Evolutionary conservation across 2,329 filamentous ascomycete species (phyloP).

Genomic region (Aspergillus sp.): DNA sequence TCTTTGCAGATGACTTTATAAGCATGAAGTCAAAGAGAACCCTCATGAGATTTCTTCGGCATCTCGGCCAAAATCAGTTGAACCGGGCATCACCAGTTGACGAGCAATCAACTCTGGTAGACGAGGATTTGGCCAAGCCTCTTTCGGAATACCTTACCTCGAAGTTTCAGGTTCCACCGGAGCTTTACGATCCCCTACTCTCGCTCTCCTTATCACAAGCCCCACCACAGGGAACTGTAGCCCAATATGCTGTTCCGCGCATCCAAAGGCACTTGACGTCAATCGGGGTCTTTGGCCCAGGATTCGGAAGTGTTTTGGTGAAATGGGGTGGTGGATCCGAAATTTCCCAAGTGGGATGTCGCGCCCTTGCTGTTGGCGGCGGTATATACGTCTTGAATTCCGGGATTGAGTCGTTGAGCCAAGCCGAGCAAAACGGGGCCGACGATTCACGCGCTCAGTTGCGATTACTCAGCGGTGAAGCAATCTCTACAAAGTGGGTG

Average conservation of each 20-base stretch:
- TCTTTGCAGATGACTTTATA: conserved; percentile 76
- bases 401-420: conserved; percentile 51
- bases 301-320: conserved; percentile 84
- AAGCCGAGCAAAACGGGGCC: conserved; percentile 10
- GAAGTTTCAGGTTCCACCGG: conserved; percentile 66
- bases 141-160: conserved; percentile 48
- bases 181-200: conserved; percentile 63
- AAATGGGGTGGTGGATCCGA: conserved; percentile 93
- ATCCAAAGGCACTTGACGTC: conserved; percentile 81
- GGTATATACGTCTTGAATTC: conserved; percentile 84
- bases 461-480: conserved; percentile 38
- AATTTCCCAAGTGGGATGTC: conserved; percentile 86
- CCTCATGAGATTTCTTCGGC: conserved; percentile 92
- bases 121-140: conserved; percentile 56
- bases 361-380: conserved; percentile 86
- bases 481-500: conserved; percentile 36
- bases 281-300: conserved; percentile 81
- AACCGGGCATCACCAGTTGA: conserved; percentile 37
- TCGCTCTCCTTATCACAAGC: conserved; percentile 75
- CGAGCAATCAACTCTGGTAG: conserved; percentile 45
- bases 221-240: conserved; percentile 53
- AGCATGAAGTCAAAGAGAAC: conserved; percentile 78
- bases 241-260: conserved; percentile 68
- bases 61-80: conserved; percentile 63
- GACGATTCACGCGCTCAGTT: conserved; percentile 27